Conservation (phyloP, 768 basidiomycete species). For the Leccinum boreale region DNA sequence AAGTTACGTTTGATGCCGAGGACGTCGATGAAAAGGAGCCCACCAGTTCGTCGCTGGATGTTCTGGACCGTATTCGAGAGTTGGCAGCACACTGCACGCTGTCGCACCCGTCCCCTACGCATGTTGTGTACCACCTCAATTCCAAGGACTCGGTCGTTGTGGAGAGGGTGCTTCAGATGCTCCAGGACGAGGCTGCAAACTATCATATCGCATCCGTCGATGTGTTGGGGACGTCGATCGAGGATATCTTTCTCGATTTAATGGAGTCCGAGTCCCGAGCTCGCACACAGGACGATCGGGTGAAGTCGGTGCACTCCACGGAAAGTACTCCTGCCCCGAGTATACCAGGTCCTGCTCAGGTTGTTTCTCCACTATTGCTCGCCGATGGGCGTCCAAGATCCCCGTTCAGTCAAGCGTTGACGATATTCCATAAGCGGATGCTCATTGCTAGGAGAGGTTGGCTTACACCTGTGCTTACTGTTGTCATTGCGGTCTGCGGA, state of each 20-base stretch:
- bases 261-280: slow-evolving; percentile 44
- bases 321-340: background rate
- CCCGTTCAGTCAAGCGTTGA: slow-evolving; percentile 62
- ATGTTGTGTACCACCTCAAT: slow-evolving; percentile 54
- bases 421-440: slow-evolving; percentile 69
- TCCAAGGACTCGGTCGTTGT: slow-evolving; percentile 56
- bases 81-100: slow-evolving; percentile 46
- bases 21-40: slow-evolving; percentile 30
- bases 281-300: slow-evolving; percentile 25
- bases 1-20: slow-evolving; percentile 44
- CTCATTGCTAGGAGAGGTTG: slow-evolving; percentile 65
- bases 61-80: slow-evolving; percentile 42
- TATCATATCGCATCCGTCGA: slow-evolving; percentile 54
- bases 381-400: slow-evolving; percentile 50
- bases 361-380: slow-evolving; percentile 25
- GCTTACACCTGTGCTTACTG: slow-evolving; percentile 57
- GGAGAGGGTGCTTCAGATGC: slow-evolving; percentile 49
- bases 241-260: slow-evolving; percentile 76
- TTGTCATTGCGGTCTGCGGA: slow-evolving; percentile 56
- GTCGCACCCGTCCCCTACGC: slow-evolving; percentile 41
- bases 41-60: slow-evolving; percentile 14
- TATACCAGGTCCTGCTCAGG: background rate
- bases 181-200: slow-evolving; percentile 43
- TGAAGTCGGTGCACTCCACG: slow-evolving; percentile 16
- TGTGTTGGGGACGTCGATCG: slow-evolving; percentile 69